Evolutionary conservation across 2,329 filamentous ascomycete genomes (phyloP).

Genomic region (Tolypocladium ophioglossoides): DNA sequence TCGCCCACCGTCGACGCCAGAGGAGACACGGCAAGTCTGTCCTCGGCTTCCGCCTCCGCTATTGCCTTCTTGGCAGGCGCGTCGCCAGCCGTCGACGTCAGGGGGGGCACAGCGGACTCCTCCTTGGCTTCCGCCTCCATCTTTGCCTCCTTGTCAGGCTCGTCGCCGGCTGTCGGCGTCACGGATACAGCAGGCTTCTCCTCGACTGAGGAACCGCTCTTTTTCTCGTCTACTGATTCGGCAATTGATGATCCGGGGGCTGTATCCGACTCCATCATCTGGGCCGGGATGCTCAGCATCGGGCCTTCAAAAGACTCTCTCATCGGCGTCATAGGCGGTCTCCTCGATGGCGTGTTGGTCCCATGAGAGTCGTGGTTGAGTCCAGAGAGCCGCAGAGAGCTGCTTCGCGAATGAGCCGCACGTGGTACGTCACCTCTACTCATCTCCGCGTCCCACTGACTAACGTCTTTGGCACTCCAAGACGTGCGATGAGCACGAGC

Average conservation of each 20-base stretch:
- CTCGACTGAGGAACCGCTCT: not conserved
- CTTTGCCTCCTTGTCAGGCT: not conserved
- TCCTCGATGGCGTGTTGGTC: slow-evolving; percentile 4
- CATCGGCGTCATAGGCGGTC: slow-evolving; percentile 20
- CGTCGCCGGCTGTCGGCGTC: not conserved
- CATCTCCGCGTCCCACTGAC: slow-evolving; percentile 27
- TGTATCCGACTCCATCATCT: not conserved
- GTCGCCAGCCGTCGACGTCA: not conserved
- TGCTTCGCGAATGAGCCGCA: slow-evolving; percentile 17
- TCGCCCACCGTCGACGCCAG: not conserved
- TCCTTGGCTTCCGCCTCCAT: not conserved
- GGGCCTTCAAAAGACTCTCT: slow-evolving; percentile 13
- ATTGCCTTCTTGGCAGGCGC: not conserved
- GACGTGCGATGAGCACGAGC: slow-evolving; percentile 38
- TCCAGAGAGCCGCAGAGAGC: slow-evolving; percentile 18
- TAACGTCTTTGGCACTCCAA: slow-evolving; percentile 42
- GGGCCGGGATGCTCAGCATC: not conserved
- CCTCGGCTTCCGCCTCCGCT: not conserved
- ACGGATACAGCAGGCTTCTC: not conserved
- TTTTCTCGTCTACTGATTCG: not conserved
- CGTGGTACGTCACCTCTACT: slow-evolving; percentile 18
- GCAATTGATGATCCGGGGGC: not conserved
- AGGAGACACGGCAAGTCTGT: not conserved
- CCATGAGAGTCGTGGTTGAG: slow-evolving; percentile 10
- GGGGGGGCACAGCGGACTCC: not conserved